A percentile compares a stretch with the other conserved stretches of the same genome.
Conservation (phyloP, 2,329 filamentous ascomycete genomes). For the Pezicula rhizophila region DNA sequence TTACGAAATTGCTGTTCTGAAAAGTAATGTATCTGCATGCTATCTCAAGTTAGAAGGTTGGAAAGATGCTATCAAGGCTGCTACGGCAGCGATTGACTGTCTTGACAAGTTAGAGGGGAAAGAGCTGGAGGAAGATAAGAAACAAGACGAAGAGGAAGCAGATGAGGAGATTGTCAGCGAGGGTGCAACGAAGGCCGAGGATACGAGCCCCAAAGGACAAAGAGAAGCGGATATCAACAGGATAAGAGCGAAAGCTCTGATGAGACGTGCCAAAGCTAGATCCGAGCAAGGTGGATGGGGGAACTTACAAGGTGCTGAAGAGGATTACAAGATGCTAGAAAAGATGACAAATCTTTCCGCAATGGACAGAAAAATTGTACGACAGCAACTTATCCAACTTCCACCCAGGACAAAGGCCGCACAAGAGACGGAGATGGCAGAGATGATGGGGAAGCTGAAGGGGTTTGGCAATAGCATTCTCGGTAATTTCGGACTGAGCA, state of each 20-base stretch:
- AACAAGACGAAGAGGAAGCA: slow-evolving; percentile 36
- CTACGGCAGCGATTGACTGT: slow-evolving; percentile 65
- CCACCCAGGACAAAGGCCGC: slow-evolving; percentile 68
- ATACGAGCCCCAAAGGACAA: slow-evolving; percentile 24
- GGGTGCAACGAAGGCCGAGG: slow-evolving; percentile 45
- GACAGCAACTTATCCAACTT: slow-evolving; percentile 57
- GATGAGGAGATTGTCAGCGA: slow-evolving; percentile 57
- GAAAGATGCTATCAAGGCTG: slow-evolving; percentile 73
- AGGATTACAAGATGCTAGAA: slow-evolving; percentile 70
- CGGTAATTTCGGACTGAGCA: slow-evolving; percentile 89
- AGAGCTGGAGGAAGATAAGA: slow-evolving; percentile 27
- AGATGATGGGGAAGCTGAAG: slow-evolving; percentile 98
- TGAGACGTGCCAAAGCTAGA: slow-evolving; percentile 41
- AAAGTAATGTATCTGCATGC: slow-evolving; percentile 85
- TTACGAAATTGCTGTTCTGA: slow-evolving; percentile 81
- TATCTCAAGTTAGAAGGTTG: slow-evolving; percentile 80
- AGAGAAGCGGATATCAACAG: slow-evolving; percentile 60
- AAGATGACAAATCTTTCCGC: slow-evolving; percentile 53
- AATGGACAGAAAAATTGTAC: slow-evolving; percentile 63
- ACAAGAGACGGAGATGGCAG: slow-evolving; percentile 80
- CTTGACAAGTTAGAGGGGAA: slow-evolving; percentile 53
- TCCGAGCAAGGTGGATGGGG: slow-evolving; percentile 72
- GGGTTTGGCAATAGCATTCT: slow-evolving; percentile 85
- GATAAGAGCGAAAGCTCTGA: slow-evolving; percentile 76
- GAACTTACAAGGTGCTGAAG: slow-evolving; percentile 66